Percentiles rank a stretch among this genome's conserved stretches.
Evolutionary conservation across 352 stramenopile genomes (phyloP).

Genomic region (Phytophthora multivora): DNA sequence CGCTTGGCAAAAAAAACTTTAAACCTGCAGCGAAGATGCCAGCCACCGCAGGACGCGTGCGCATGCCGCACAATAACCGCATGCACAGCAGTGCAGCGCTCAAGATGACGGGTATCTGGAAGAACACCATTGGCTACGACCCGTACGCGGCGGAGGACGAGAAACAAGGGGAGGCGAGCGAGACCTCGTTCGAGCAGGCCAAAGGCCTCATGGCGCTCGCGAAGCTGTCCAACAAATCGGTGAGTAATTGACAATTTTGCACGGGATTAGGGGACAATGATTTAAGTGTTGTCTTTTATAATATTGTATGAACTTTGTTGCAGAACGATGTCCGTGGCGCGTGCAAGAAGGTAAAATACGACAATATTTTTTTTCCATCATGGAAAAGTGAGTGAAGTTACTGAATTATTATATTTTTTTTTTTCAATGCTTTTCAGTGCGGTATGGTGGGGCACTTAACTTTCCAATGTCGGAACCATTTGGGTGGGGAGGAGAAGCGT

Average conservation of each 20-base stretch:
- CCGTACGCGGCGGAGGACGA: conserved; percentile 87
- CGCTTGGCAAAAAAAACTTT: background rate
- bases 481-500: conserved; percentile 50
- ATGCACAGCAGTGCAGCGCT: conserved; percentile 94
- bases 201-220: conserved; percentile 94
- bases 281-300: conserved; percentile 6
- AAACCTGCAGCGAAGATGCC: conserved; percentile 63
- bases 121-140: conserved; percentile 97
- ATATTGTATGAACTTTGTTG: conserved; percentile 2
- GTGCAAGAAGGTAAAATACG: conserved; percentile 75
- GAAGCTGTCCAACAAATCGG: conserved; percentile 94
- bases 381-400: conserved; percentile 1
- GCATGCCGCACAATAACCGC: conserved; percentile 98
- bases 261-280: conserved; percentile 1
- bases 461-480: conserved; percentile 90
- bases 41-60: conserved; percentile 84
- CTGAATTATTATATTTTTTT: conserved; percentile 2
- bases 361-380: background rate
- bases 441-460: conserved; percentile 92
- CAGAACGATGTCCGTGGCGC: conserved; percentile 79
- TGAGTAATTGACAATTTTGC: conserved; percentile 30
- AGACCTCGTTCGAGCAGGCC: conserved; percentile 88
- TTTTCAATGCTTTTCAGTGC: conserved; percentile 46
- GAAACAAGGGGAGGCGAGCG: conserved; percentile 55
- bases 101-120: conserved; percentile 97